Conservation (phyloP, 1,284 basidiomycete genomes). For the Marasmius oreades region DNA sequence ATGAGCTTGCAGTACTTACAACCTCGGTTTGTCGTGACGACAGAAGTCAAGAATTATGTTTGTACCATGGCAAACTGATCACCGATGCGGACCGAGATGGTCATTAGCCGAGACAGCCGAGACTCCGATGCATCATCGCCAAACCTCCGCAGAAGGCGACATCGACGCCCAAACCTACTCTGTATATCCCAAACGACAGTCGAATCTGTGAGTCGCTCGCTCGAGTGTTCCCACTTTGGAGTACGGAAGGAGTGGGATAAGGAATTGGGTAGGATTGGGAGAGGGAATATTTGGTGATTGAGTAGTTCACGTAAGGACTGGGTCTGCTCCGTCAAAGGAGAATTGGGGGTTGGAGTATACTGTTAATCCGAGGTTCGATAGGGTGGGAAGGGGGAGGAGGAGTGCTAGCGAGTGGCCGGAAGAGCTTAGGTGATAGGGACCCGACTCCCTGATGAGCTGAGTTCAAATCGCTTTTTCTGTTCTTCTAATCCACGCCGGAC, state of each 20-base stretch:
- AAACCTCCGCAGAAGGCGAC: constrained; percentile 14
- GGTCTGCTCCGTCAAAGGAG: constrained; percentile 61
- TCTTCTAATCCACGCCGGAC: too few relatives aligned
- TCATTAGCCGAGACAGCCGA: too few relatives aligned
- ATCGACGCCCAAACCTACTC: constrained; percentile 56
- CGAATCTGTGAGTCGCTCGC: constrained; percentile 60
- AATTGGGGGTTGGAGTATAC: constrained; percentile 9
- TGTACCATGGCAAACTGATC: too few relatives aligned
- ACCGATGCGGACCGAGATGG: too few relatives aligned
- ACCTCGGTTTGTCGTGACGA: too few relatives aligned
- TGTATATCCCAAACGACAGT: constrained; percentile 73
- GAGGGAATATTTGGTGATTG: constrained; percentile 83
- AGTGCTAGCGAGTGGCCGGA: constrained; percentile 15
- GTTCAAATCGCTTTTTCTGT: too few relatives aligned
- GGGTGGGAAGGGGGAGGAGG: constrained; percentile 12
- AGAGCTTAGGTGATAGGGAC: constrained; percentile 3
- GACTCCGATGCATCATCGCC: too few relatives aligned
- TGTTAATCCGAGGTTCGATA: constrained; percentile 16
- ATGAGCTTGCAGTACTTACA: too few relatives aligned
- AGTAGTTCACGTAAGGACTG: constrained; percentile 31
- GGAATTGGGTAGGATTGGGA: constrained; percentile 72
- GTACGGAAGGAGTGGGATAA: constrained; percentile 53
- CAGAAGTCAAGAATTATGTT: too few relatives aligned
- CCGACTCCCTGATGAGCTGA: too few relatives aligned
- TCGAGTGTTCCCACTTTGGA: constrained; percentile 11